Base-by-base conservation (phyloP, 768 basidiomycete genomes). In the Rubroboletus satanas region DNA sequence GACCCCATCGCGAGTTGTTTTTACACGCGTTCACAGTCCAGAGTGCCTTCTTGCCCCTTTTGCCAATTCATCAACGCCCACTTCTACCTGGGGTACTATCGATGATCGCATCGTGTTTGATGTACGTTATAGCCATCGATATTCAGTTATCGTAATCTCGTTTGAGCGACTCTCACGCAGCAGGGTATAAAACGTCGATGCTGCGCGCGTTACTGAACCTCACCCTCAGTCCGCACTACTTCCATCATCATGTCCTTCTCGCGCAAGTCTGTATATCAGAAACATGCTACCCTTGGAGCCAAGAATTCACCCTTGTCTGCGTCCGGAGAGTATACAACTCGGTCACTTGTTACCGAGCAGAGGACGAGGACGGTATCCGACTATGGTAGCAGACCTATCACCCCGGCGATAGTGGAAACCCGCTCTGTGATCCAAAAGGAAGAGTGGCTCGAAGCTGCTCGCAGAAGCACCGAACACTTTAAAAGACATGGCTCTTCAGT, bases 401-500 rank as follows among this genome's bases (percentile, higher is more conserved):
- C 66, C 9, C 64, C 64, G 1, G 1, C 17, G 11, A 2, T 62
- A 0, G 14, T 46, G 28, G 67, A 64, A 21, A 0, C 60, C 21
- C 62, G 63, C n/a, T 11, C 54, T 14, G 18, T 51, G 7, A 63
- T 61, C 39, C 65, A 57, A 48, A 69, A 62, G 49, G 67, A 70
- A 3, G 63, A 65, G 23, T 71, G 69, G 69, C 61, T 71, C 47
- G 52, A 52, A 3, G 45, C 63, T 15, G 69, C 71, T 51, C 67
- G 69, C 26, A 58, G 62, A 32, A 71, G 69, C 35, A 71, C 69
- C 0, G 59, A 67, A 45, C 49, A 67, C 14, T 71, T 72, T 39
- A 71, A 62, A 45, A 45, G 2, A 41, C 45, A 67, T 17, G 69
- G 71, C 10, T 72, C 69, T 12, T 50, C 69, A 0, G 18, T 71